Conservation (phyloP, 2,329 filamentous ascomycete species). For the Stagonosporopsis rhizophila region DNA sequence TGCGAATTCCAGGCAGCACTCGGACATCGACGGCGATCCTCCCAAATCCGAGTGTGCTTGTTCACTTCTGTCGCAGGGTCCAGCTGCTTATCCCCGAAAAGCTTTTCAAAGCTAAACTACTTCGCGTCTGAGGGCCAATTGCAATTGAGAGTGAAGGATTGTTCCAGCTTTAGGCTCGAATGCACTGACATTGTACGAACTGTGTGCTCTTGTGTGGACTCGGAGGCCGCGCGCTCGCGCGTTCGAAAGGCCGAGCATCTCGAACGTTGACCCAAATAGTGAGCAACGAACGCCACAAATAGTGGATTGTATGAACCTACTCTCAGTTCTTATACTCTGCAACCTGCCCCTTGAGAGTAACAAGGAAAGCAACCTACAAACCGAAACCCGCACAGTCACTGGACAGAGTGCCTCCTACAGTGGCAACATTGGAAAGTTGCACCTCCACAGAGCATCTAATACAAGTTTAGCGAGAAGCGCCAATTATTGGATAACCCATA, state of each 20-base stretch:
- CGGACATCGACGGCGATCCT: conserved; percentile 17
- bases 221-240: conserved; percentile 12
- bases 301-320: background rate
- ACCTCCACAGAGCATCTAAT: background rate
- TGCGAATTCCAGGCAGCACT: background rate
- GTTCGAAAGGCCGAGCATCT: conserved; percentile 15
- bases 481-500: background rate
- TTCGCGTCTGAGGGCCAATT: background rate
- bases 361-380: background rate
- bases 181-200: conserved; percentile 10
- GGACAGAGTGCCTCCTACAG: background rate
- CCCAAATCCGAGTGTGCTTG: conserved; percentile 12
- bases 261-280: conserved; percentile 4
- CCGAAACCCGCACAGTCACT: background rate
- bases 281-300: conserved; percentile 1
- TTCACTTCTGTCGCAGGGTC: background rate
- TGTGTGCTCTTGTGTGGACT: conserved; percentile 1
- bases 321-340: conserved; percentile 2
- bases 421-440: background rate
- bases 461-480: background rate
- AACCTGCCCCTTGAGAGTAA: background rate
- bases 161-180: background rate
- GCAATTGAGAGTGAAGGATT: background rate
- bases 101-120: background rate
- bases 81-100: conserved; percentile 5